A percentile compares a stretch with the other conserved stretches of the same genome.
Conservation (phyloP, 2,329 filamentous ascomycete species). For the Trichothecium roseum region DNA sequence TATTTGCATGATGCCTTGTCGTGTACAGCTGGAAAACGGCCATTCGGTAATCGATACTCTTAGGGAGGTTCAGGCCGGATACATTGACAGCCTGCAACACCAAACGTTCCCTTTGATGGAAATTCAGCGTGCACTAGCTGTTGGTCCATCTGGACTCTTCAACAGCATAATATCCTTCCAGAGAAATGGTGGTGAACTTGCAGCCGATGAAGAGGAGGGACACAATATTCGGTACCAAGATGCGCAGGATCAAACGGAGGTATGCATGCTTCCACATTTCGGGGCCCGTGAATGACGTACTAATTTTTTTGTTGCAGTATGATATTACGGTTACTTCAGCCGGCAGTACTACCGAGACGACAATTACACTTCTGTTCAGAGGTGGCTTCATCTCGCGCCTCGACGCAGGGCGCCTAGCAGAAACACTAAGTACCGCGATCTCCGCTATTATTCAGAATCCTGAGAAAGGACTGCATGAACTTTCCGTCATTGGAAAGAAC, state of each 20-base stretch:
- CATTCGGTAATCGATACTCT: conserved; percentile 1
- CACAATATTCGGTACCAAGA: neutral
- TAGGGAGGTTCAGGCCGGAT: conserved; percentile 1
- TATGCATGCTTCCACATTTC: neutral
- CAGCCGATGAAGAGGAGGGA: neutral
- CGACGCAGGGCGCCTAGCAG: neutral
- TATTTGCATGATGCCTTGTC: conserved; percentile 6
- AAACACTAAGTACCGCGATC: neutral
- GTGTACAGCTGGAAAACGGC: neutral
- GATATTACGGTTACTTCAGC: neutral
- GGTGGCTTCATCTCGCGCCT: neutral
- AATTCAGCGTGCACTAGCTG: conserved; percentile 4
- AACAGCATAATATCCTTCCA: conserved; percentile 8
- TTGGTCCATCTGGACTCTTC: conserved; percentile 5
- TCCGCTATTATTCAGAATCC: neutral
- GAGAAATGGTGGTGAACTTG: neutral
- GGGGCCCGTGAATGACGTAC: no score
- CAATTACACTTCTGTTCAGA: neutral
- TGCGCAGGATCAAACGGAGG: neutral
- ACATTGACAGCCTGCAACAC: conserved; percentile 5
- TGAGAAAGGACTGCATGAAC: neutral
- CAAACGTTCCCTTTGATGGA: conserved; percentile 6
- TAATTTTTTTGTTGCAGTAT: no score
- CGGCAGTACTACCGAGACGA: neutral
- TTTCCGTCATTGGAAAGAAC: neutral